phyloP scores from a whole-genome alignment of 306 rosid species.

The Gleditsia sinensis region DNA sequence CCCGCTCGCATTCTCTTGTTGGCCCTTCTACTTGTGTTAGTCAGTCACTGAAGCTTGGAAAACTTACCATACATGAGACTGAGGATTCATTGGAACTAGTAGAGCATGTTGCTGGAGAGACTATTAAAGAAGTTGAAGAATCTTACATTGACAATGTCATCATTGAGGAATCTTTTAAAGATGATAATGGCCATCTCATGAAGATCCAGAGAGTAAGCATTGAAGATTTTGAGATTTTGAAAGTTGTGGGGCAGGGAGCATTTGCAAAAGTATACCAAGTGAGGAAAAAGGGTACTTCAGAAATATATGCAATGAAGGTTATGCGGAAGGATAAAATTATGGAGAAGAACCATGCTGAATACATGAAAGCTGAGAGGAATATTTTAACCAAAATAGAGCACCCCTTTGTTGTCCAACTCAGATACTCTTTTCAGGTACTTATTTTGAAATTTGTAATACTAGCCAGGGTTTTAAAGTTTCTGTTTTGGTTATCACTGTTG shows the following conservation, averaged over 20 bases:
- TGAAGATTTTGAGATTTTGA: slow-evolving; percentile 89
- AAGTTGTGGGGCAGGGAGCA: slow-evolving; percentile 98
- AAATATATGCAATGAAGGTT: slow-evolving; percentile 97
- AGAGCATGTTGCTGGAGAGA: slow-evolving; percentile 39
- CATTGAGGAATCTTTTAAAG: slow-evolving; percentile 41
- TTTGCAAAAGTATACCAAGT: slow-evolving; percentile 96
- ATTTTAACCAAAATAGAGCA: slow-evolving; percentile 85
- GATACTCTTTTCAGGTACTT: slow-evolving; percentile 94
- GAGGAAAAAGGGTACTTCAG: slow-evolving; percentile 85
- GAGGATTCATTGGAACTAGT: slow-evolving; percentile 56
- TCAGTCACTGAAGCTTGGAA: slow-evolving; percentile 76
- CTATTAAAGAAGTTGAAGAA: slow-evolving; percentile 45
- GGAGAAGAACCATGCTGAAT: slow-evolving; percentile 95
- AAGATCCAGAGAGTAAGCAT: slow-evolving; percentile 62
- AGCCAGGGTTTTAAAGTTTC: not conserved
- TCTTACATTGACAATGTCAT: slow-evolving; percentile 30
- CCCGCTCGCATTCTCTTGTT: slow-evolving; percentile 88
- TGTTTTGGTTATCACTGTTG: slow-evolving; percentile 1
- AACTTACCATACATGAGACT: slow-evolving; percentile 67
- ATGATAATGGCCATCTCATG: slow-evolving; percentile 37
- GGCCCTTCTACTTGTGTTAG: slow-evolving; percentile 86
- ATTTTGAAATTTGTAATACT: slow-evolving; percentile 5
- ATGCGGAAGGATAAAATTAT: slow-evolving; percentile 95
- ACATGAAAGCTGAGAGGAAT: slow-evolving; percentile 98
- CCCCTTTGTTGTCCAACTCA: slow-evolving; percentile 84